Percentiles rank a stretch among this genome's conserved stretches.
phyloP scores from a whole-genome alignment of 495 filamentous ascomycete species.

The Baudoinia panamericana region DNA sequence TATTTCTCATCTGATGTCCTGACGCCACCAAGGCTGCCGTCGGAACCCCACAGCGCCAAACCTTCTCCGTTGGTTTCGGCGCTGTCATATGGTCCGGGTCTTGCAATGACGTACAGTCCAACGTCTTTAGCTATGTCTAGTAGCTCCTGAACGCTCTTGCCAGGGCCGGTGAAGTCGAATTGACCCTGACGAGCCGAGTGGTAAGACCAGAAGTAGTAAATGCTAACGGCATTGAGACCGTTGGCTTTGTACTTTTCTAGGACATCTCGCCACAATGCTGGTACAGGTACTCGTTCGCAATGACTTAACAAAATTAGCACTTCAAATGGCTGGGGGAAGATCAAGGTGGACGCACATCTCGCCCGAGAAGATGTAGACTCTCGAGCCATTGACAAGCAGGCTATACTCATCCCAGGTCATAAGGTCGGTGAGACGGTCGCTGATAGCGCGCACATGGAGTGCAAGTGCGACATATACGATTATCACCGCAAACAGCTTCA shows the following conservation, averaged over 20 bases:
- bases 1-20: conserved; percentile 37
- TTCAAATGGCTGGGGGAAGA: no score
- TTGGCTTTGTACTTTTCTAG: conserved; percentile 49
- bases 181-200: conserved; percentile 37
- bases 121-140: conserved; percentile 44
- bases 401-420: conserved; percentile 50
- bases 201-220: conserved; percentile 47
- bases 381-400: conserved; percentile 42
- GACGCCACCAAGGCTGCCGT: conserved; percentile 43
- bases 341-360: conserved; percentile 31
- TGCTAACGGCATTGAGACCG: conserved; percentile 43
- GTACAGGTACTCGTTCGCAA: conserved; percentile 44
- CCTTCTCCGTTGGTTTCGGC: conserved; percentile 41
- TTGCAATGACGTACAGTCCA: conserved; percentile 44
- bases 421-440: conserved; percentile 38
- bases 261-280: conserved; percentile 48
- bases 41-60: conserved; percentile 50
- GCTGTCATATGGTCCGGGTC: conserved; percentile 49
- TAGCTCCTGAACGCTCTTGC: conserved; percentile 40
- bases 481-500: no score
- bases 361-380: conserved; percentile 44
- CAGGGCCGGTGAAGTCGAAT: conserved; percentile 44
- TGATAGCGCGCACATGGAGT: conserved; percentile 36
- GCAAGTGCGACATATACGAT: no score
- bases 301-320: conserved; percentile 22